A percentile compares a stretch with the other conserved stretches of the same genome.
Evolutionary conservation across 2,329 filamentous ascomycete species (phyloP).

Genomic region (Zopfia rhizophila): DNA sequence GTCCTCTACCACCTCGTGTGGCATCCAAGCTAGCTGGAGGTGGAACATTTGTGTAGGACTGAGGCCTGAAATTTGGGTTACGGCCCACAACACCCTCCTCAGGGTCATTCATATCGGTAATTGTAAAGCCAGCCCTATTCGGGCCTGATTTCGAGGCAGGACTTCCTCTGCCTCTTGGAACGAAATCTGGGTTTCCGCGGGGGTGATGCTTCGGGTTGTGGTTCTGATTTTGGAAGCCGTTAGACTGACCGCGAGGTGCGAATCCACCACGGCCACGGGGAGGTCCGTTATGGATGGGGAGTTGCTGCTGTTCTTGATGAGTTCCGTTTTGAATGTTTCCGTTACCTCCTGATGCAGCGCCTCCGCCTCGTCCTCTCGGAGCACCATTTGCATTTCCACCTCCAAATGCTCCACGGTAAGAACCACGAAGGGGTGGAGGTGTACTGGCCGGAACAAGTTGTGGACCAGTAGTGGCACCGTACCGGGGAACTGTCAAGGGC

Average conservation of each 20-base stretch:
- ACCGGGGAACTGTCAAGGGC: slow-evolving; percentile 64
- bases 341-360: slow-evolving; percentile 42
- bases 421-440: slow-evolving; percentile 68
- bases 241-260: slow-evolving; percentile 46
- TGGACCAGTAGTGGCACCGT: slow-evolving; percentile 66
- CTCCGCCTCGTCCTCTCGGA: slow-evolving; percentile 53
- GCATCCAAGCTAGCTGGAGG: slow-evolving; percentile 48
- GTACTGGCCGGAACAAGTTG: slow-evolving; percentile 68
- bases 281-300: slow-evolving; percentile 53
- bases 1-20: slow-evolving; percentile 37
- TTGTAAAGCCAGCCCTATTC: slow-evolving; percentile 57
- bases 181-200: slow-evolving; percentile 47
- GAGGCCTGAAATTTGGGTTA: slow-evolving; percentile 67
- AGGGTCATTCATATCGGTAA: slow-evolving; percentile 62
- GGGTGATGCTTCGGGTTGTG: slow-evolving; percentile 36
- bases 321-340: slow-evolving; percentile 36
- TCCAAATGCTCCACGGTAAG: slow-evolving; percentile 67
- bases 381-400: slow-evolving; percentile 55
- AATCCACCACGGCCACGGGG: slow-evolving; percentile 52
- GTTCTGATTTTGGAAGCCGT: slow-evolving; percentile 35
- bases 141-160: slow-evolving; percentile 38
- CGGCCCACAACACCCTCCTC: slow-evolving; percentile 64
- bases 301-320: slow-evolving; percentile 41
- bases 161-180: slow-evolving; percentile 54
- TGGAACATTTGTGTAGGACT: slow-evolving; percentile 52